Conservation (phyloP, 106 monocot species). For the Allium fistulosum region DNA sequence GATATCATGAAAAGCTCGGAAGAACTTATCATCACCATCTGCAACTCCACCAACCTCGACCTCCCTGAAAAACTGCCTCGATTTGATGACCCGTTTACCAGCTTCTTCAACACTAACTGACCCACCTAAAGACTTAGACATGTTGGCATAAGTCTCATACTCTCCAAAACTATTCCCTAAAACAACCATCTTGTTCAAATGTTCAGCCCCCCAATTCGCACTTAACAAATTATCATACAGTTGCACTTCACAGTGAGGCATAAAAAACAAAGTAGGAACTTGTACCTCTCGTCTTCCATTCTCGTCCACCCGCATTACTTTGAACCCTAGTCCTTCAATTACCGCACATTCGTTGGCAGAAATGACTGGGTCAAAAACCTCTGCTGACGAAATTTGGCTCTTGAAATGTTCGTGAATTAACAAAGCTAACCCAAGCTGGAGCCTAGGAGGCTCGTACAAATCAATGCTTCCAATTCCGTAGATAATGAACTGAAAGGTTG, state of each 20-base stretch:
- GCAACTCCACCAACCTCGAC: conserved; percentile 28
- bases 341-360: conserved; percentile 60
- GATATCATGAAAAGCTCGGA: conserved; percentile 55
- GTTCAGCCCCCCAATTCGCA: conserved; percentile 45
- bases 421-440: conserved; percentile 70
- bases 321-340: conserved; percentile 31
- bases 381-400: conserved; percentile 9
- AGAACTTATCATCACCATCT: conserved; percentile 23
- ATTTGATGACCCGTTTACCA: conserved; percentile 30
- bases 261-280: conserved; percentile 73
- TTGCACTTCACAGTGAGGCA: conserved; percentile 84
- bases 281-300: conserved; percentile 35
- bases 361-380: conserved; percentile 82
- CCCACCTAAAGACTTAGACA: conserved; percentile 14
- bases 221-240: conserved; percentile 65
- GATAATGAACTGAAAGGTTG: conserved; percentile 28
- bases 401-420: conserved; percentile 40
- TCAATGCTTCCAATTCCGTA: conserved; percentile 89
- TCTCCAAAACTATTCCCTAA: conserved; percentile 77
- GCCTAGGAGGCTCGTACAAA: conserved; percentile 41
- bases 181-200: conserved; percentile 44
- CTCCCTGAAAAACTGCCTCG: conserved; percentile 43
- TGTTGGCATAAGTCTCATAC: conserved; percentile 33
- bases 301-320: conserved; percentile 40
- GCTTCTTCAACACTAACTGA: conserved; percentile 19